Conservation (phyloP, 2,329 filamentous ascomycete species). For the Gyromitra esculenta region DNA sequence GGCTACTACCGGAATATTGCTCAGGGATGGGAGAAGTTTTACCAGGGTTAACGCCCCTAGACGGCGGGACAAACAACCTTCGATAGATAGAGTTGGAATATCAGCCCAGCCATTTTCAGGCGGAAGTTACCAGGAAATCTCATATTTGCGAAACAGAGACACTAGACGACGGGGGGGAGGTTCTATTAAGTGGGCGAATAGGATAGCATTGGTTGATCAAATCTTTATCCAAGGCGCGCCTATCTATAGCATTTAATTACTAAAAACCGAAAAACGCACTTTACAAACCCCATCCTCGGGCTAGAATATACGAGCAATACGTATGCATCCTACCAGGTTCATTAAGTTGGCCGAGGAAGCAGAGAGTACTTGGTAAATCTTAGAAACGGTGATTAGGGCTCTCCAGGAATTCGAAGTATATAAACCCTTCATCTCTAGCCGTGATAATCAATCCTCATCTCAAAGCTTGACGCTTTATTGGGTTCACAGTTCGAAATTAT, state of each 20-base stretch:
- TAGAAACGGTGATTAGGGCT: background rate
- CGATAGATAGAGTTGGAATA: background rate
- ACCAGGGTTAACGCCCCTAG: constrained; percentile 15
- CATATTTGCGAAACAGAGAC: constrained; percentile 20
- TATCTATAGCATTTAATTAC: background rate
- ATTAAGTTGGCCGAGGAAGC: constrained; percentile 1
- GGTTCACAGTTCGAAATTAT: background rate
- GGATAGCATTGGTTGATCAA: constrained; percentile 4
- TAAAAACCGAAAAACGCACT: background rate
- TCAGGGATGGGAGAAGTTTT: constrained; percentile 13
- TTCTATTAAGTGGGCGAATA: background rate
- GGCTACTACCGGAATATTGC: constrained; percentile 12
- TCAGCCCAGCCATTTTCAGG: background rate
- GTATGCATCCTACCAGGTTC: background rate
- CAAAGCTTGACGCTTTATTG: constrained; percentile 37
- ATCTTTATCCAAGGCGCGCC: background rate
- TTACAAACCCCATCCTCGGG: constrained; percentile 16
- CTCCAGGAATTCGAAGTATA: constrained; percentile 2
- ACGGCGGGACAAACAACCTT: constrained; percentile 16
- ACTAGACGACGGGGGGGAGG: too few relatives aligned
- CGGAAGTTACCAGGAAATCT: background rate
- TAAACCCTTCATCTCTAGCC: constrained; percentile 1
- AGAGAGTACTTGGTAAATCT: constrained; percentile 14
- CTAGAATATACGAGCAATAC: constrained; percentile 16
- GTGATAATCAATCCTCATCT: constrained; percentile 9